Percentiles rank a stretch among this genome's conserved stretches.
phyloP scores from a whole-genome alignment of 257 asterid genomes.

The Petunia axillaris region DNA sequence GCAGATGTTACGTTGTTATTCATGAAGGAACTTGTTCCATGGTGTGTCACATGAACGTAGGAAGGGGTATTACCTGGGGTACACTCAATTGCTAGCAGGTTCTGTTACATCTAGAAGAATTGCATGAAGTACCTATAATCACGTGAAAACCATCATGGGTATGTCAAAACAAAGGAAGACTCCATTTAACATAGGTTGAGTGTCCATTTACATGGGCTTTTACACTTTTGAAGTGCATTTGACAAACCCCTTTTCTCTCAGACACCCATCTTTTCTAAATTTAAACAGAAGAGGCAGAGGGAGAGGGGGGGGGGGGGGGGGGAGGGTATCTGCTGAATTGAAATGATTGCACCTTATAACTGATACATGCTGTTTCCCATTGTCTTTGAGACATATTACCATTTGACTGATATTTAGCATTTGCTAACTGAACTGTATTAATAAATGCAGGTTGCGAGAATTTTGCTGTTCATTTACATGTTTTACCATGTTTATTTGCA shows the following conservation, averaged over 20 bases:
- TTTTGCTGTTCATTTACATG: conserved; percentile 83
- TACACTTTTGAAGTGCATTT: conserved; percentile 11
- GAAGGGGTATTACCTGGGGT: conserved; percentile 4
- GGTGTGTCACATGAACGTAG: conserved; percentile 12
- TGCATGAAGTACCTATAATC: background rate
- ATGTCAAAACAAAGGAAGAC: conserved; percentile 16
- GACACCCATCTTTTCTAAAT: background rate
- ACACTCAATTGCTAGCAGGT: conserved; percentile 4
- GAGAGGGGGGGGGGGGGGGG: background rate
- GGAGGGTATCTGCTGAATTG: background rate
- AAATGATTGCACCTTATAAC: conserved; percentile 5
- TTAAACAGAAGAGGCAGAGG: background rate
- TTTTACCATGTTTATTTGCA: conserved; percentile 79
- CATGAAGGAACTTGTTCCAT: conserved; percentile 7
- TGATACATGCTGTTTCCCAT: background rate
- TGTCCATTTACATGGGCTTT: background rate
- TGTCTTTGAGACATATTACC: background rate
- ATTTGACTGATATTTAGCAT: background rate
- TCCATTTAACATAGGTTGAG: conserved; percentile 16
- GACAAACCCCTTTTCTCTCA: background rate
- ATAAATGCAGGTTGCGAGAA: conserved; percentile 89
- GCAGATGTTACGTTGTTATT: background rate
- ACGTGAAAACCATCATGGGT: background rate
- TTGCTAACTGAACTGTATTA: conserved; percentile 22
- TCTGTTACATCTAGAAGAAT: conserved; percentile 19